These are phyloP conservation scores for Hypoxylon perforatum DNA, from an alignment of 495 filamentous ascomycete species.

Conservation along the genomic window DNA sequence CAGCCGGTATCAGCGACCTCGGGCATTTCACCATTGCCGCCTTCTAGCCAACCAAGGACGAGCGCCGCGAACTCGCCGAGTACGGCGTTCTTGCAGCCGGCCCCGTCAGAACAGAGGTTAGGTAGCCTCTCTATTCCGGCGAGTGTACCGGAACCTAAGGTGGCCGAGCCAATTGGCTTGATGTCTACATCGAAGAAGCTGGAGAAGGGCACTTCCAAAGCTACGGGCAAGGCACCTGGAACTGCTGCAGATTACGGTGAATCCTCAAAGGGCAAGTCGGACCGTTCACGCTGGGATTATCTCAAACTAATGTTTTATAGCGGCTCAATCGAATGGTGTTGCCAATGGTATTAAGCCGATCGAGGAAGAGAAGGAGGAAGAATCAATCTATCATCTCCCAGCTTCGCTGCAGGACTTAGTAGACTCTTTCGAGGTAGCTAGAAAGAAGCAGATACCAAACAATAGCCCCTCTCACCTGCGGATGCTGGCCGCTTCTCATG, in stretches of 20 bases:
- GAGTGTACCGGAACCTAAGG: conserved; percentile 34
- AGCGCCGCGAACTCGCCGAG: conserved; percentile 59
- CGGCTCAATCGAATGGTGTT: conserved; percentile 65
- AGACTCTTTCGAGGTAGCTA: conserved; percentile 88
- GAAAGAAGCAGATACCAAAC: conserved; percentile 68
- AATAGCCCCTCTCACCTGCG: conserved; percentile 73
- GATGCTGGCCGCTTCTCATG: conserved; percentile 76
- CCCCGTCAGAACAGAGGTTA: conserved; percentile 45
- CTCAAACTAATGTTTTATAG: conserved; percentile 44
- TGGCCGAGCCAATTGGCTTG: conserved; percentile 25
- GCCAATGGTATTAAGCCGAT: conserved; percentile 61
- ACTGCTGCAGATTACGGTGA: conserved; percentile 48
- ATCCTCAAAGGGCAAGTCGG: conserved; percentile 50
- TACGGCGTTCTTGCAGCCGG: conserved; percentile 53
- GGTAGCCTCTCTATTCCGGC: conserved; percentile 47
- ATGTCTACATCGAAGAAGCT: conserved; percentile 44
- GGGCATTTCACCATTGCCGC: conserved; percentile 62
- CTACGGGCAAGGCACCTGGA: conserved; percentile 54
- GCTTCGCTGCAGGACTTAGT: conserved; percentile 88
- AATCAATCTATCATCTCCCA: conserved; percentile 96
- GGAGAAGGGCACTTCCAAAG: conserved; percentile 53
- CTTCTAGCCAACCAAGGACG: conserved; percentile 50
- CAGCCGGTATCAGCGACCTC: conserved; percentile 46
- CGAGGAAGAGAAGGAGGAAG: conserved; percentile 67
- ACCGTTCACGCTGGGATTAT: conserved; percentile 13